A percentile compares a stretch with the other conserved stretches of the same genome.
Conservation (phyloP, 441 rosid species). For the Arabidopsis hybrid region DNA sequence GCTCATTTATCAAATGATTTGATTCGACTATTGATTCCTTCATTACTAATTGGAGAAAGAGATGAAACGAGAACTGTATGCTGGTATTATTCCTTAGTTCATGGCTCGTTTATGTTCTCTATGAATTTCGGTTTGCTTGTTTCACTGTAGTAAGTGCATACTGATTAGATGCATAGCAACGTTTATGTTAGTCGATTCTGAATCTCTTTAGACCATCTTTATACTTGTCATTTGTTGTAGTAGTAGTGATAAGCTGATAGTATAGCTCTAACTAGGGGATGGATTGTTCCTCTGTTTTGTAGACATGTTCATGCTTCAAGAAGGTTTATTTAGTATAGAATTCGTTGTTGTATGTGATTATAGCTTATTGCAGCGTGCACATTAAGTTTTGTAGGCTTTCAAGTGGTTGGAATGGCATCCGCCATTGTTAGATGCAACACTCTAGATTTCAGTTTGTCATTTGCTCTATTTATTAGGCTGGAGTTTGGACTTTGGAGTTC, state of each 20-base stretch:
- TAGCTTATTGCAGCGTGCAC: slow-evolving; percentile 3
- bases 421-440: slow-evolving; percentile 20
- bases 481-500: neutral
- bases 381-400: neutral
- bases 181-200: neutral
- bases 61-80: neutral
- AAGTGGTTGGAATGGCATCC: neutral
- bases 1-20: neutral
- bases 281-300: neutral
- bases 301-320: neutral
- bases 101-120: neutral
- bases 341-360: slow-evolving; percentile 2
- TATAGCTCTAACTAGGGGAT: neutral
- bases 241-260: slow-evolving; percentile 5
- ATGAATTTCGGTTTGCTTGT: neutral
- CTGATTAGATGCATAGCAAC: neutral
- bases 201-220: slow-evolving; percentile 5
- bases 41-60: neutral
- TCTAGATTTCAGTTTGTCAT: neutral
- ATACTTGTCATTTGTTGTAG: neutral
- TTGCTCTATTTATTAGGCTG: slow-evolving; percentile 1
- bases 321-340: neutral
- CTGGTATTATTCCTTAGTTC: neutral
- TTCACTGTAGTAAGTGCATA: neutral
- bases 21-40: neutral